Conservation (phyloP, 2,329 filamentous ascomycete species). For the Colletotrichum brevisporum region DNA sequence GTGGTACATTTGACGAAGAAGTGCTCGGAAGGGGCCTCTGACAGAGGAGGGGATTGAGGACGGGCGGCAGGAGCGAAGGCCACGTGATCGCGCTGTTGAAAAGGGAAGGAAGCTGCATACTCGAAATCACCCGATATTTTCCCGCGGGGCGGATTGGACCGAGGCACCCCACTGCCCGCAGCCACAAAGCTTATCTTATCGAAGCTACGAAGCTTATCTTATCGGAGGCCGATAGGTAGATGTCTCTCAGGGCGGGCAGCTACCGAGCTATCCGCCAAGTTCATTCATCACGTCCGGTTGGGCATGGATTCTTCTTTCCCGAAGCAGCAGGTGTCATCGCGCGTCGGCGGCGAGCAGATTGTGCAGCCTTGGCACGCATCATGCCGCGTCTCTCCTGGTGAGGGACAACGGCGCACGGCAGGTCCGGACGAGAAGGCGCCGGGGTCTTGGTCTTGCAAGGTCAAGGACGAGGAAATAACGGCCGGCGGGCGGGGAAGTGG, state of each 20-base stretch:
- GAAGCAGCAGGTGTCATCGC: slow-evolving; percentile 39
- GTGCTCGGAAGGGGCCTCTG: no score
- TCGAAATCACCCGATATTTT: no score
- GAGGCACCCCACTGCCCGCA: no score
- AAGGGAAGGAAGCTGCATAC: no score
- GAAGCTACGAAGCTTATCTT: no score
- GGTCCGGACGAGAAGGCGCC: background rate
- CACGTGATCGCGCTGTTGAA: no score
- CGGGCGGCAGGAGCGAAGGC: no score
- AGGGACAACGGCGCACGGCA: background rate
- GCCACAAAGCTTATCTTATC: no score
- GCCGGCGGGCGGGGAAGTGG: slow-evolving; percentile 26
- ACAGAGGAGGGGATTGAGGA: no score
- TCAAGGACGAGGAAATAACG: slow-evolving; percentile 11
- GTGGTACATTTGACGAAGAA: no score
- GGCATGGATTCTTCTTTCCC: slow-evolving; percentile 32
- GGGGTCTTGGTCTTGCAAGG: background rate
- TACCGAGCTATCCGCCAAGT: slow-evolving; percentile 4
- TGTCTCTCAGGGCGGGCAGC: background rate
- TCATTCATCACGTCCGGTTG: slow-evolving; percentile 27
- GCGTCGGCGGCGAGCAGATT: slow-evolving; percentile 14
- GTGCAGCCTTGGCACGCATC: slow-evolving; percentile 23
- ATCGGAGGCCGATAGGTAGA: background rate
- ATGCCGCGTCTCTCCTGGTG: background rate
- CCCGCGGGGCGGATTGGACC: no score